These are phyloP conservation scores for Gracilaria domingensis DNA, from an alignment of 23 red algal genomes.

Conservation along the genomic window DNA sequence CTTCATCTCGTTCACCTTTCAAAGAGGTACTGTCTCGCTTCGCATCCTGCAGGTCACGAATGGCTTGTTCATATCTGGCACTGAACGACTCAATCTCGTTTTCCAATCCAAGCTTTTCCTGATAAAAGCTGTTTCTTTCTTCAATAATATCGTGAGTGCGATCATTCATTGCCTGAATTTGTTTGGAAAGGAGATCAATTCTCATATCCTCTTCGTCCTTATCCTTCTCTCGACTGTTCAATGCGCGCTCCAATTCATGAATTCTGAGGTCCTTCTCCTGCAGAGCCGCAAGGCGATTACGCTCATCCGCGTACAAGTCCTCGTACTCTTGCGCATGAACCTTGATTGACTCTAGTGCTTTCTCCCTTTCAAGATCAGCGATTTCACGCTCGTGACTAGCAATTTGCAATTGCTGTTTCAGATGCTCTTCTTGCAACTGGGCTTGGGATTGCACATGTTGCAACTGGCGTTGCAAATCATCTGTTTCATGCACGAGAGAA, in stretches of 20 bases:
- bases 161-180: constrained; percentile 61
- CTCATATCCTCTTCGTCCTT: constrained; percentile 35
- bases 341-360: constrained; percentile 45
- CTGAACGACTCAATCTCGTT: constrained; percentile 29
- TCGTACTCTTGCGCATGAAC: constrained; percentile 33
- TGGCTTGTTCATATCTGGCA: constrained; percentile 9
- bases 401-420: constrained; percentile 30
- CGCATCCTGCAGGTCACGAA: constrained; percentile 37
- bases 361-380: constrained; percentile 33
- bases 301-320: constrained; percentile 35
- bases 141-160: constrained; percentile 34
- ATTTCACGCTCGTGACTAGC: constrained; percentile 45
- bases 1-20: constrained; percentile 57
- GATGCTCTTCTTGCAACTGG: constrained; percentile 18
- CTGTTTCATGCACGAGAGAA: constrained; percentile 10
- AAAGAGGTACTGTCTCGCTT: constrained; percentile 11
- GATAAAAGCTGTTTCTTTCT: constrained; percentile 52
- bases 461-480: constrained; percentile 34
- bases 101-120: constrained; percentile 38
- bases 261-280: constrained; percentile 31
- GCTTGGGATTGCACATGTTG: constrained; percentile 9
- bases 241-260: constrained; percentile 37
- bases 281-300: not conserved
- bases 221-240: constrained; percentile 22
- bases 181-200: constrained; percentile 41